These are phyloP conservation scores for Candida krabiensis DNA, from an alignment of 805 yeast genomes.

Conservation along the genomic window DNA sequence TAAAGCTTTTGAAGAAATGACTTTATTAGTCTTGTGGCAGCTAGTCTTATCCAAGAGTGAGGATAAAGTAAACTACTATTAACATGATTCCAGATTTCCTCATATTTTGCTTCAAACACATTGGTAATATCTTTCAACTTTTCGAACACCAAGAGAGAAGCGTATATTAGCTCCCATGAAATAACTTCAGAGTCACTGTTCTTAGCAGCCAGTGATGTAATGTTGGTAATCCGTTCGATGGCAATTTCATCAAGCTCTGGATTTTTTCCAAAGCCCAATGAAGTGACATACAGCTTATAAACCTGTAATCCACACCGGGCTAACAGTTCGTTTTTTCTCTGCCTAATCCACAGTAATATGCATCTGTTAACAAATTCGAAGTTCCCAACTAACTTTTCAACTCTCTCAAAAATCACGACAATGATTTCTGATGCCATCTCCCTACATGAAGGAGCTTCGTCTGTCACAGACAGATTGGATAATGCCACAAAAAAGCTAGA, in stretches of 20 bases:
- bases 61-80: conserved; percentile 70
- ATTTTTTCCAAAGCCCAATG: conserved; percentile 42
- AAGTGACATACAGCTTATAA: conserved; percentile 58
- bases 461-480: conserved; percentile 74
- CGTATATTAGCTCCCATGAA: conserved; percentile 79
- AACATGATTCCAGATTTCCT: conserved; percentile 52
- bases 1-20: conserved; percentile 41
- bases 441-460: conserved; percentile 75
- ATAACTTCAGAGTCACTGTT: conserved; percentile 40
- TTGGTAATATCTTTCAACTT: conserved; percentile 14
- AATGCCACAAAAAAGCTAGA: conserved; percentile 82
- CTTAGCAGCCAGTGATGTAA: conserved; percentile 27
- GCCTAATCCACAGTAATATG: conserved; percentile 62
- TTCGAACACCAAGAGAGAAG: conserved; percentile 51
- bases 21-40: conserved; percentile 60
- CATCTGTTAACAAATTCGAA: conserved; percentile 41
- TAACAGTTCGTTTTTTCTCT: conserved; percentile 50
- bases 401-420: conserved; percentile 50
- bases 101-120: conserved; percentile 43
- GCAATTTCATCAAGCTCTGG: conserved; percentile 27
- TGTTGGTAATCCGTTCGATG: conserved; percentile 21
- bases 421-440: conserved; percentile 76
- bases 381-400: conserved; percentile 31
- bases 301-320: conserved; percentile 73
- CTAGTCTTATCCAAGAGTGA: conserved; percentile 86